Evolutionary conservation across 805 yeast species (phyloP).

Genomic region (Millerozyma miso): DNA sequence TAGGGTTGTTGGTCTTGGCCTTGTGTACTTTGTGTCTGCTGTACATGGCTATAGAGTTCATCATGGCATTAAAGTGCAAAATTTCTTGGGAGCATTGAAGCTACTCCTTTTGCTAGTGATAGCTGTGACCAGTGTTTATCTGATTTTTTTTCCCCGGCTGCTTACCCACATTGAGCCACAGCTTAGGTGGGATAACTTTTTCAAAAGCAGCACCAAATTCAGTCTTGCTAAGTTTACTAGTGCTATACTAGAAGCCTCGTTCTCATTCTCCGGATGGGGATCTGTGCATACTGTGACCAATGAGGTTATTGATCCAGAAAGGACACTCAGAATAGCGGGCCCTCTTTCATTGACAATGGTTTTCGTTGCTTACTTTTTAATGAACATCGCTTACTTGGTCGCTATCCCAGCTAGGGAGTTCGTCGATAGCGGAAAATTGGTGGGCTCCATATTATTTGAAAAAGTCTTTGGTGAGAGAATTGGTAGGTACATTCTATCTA

Average conservation of each 20-base stretch:
- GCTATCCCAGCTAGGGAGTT: constrained; percentile 53
- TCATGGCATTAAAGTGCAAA: constrained; percentile 59
- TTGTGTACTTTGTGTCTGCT: constrained; percentile 24
- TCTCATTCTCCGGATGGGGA: constrained; percentile 63
- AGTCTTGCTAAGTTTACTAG: constrained; percentile 46
- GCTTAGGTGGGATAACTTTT: constrained; percentile 28
- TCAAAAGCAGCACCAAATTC: constrained; percentile 27
- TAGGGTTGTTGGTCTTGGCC: constrained; percentile 29
- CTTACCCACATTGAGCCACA: constrained; percentile 43
- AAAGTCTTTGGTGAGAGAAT: constrained; percentile 49
- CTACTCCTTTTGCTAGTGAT: constrained; percentile 50
- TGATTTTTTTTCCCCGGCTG: constrained; percentile 44
- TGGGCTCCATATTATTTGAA: constrained; percentile 56
- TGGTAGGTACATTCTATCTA: constrained; percentile 52
- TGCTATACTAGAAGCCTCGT: constrained; percentile 55
- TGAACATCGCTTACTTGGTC: constrained; percentile 54
- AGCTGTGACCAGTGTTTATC: constrained; percentile 56
- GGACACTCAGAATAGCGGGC: constrained; percentile 59
- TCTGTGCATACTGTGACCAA: constrained; percentile 57
- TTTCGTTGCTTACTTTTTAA: constrained; percentile 44
- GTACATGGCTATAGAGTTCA: constrained; percentile 59
- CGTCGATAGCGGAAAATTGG: constrained; percentile 50
- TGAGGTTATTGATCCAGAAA: constrained; percentile 55
- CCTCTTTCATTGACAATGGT: constrained; percentile 49
- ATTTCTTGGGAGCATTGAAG: constrained; percentile 59